Conservation (phyloP, 192 early-diverging fungal genomes). For the Obelidium mucronatum region DNA sequence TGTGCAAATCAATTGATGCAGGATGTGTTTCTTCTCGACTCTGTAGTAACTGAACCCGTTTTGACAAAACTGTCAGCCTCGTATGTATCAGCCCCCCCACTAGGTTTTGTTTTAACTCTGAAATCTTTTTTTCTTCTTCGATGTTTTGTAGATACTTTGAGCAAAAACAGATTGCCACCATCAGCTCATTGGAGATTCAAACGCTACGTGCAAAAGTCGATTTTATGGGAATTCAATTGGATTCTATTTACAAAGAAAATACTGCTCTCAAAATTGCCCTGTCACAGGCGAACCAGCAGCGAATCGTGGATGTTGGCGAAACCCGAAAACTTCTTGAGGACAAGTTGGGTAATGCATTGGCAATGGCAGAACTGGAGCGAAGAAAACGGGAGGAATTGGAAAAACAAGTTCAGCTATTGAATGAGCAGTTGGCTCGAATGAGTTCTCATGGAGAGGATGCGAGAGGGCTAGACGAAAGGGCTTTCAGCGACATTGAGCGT, state of each 20-base stretch:
- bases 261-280: background rate
- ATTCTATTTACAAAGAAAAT: conserved; percentile 14
- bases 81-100: background rate
- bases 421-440: background rate
- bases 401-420: background rate
- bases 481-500: too few relatives aligned
- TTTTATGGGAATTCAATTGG: background rate
- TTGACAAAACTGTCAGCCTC: conserved; percentile 1
- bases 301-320: background rate
- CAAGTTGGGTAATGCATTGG: background rate
- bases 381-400: background rate
- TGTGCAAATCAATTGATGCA: conserved; percentile 48
- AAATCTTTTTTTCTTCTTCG: conserved; percentile 1
- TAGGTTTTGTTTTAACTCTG: background rate
- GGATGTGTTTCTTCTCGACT: conserved; percentile 45
- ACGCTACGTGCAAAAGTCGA: conserved; percentile 24
- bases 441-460: too few relatives aligned
- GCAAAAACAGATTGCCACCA: conserved; percentile 24
- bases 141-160: conserved; percentile 24
- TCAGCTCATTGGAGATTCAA: conserved; percentile 14
- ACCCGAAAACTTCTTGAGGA: background rate
- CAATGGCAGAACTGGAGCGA: background rate
- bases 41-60: conserved; percentile 27
- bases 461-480: too few relatives aligned
- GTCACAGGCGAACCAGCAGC: background rate